These are phyloP conservation scores for Saccharomycopsis sp. DNA, from an alignment of 805 yeast genomes.

Conservation along the genomic window DNA sequence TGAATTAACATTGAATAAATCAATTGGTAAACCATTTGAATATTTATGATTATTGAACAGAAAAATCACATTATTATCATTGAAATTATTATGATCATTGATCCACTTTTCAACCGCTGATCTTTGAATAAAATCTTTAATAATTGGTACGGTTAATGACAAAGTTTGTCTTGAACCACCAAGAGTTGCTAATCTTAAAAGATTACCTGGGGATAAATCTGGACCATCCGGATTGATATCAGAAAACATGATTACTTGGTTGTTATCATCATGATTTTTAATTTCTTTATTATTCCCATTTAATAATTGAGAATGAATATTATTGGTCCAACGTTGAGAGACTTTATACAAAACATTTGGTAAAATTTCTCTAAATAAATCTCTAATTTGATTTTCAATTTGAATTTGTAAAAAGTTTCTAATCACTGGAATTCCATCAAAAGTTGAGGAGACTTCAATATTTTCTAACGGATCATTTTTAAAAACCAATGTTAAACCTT, in stretches of 20 bases:
- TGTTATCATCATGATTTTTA: slow-evolving; percentile 18
- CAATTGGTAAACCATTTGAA: slow-evolving; percentile 14
- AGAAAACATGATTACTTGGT: slow-evolving; percentile 34
- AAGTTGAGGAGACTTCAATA: slow-evolving; percentile 76
- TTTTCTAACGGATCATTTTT: slow-evolving; percentile 82
- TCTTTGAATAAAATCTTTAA: slow-evolving; percentile 49
- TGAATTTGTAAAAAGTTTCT: slow-evolving; percentile 77
- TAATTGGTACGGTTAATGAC: slow-evolving; percentile 51
- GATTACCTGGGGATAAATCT: slow-evolving; percentile 55
- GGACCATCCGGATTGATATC: slow-evolving; percentile 49
- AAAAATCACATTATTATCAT: slow-evolving; percentile 12
- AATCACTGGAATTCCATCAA: slow-evolving; percentile 73
- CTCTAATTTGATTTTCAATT: slow-evolving; percentile 71
- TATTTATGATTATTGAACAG: slow-evolving; percentile 14
- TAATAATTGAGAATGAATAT: slow-evolving; percentile 22
- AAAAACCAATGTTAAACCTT: slow-evolving; percentile 79
- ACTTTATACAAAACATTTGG: slow-evolving; percentile 74
- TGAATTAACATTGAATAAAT: slow-evolving; percentile 2
- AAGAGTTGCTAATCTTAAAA: slow-evolving; percentile 56
- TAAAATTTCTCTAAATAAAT: slow-evolving; percentile 70
- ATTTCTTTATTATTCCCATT: slow-evolving; percentile 5
- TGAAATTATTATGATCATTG: slow-evolving; percentile 8
- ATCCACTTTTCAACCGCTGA: slow-evolving; percentile 31
- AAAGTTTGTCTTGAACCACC: slow-evolving; percentile 72
- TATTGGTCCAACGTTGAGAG: slow-evolving; percentile 49